Percentiles rank a stretch among this genome's conserved stretches.
Evolutionary conservation across 768 basidiomycete species (phyloP).

Genomic region (Podaxis mareebaensis): DNA sequence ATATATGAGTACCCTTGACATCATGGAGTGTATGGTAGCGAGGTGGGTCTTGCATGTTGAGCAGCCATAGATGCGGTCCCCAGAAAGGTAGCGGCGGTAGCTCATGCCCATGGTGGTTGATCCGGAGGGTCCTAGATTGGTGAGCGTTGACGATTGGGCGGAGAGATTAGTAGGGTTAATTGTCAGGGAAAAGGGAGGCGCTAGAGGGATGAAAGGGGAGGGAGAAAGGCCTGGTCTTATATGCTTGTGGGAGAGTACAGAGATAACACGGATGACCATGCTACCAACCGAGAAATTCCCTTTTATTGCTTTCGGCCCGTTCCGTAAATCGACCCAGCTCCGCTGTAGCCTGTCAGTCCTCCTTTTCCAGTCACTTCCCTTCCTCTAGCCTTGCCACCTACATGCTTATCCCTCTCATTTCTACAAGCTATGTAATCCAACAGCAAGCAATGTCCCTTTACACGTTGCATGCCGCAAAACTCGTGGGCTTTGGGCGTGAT

Average conservation of each 20-base stretch:
- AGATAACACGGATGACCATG: slow-evolving; percentile 21
- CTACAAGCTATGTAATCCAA: background rate
- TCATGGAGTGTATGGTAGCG: slow-evolving; percentile 88
- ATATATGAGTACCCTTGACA: slow-evolving; percentile 67
- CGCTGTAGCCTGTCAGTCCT: slow-evolving; percentile 1
- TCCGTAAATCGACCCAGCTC: slow-evolving; percentile 23
- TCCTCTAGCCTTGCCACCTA: slow-evolving; percentile 1
- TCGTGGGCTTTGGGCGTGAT: background rate
- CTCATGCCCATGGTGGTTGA: slow-evolving; percentile 77
- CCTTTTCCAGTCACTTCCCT: slow-evolving; percentile 2
- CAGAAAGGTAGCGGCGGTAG: slow-evolving; percentile 83
- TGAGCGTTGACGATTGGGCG: slow-evolving; percentile 32
- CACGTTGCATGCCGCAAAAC: background rate
- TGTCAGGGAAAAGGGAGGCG: slow-evolving; percentile 15
- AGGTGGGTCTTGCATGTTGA: slow-evolving; percentile 86
- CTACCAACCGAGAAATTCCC: slow-evolving; percentile 25
- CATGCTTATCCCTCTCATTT: slow-evolving; percentile 10
- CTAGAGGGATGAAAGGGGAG: slow-evolving; percentile 5
- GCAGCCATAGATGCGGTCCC: slow-evolving; percentile 87
- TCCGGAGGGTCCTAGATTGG: slow-evolving; percentile 4
- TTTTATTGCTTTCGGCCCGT: slow-evolving; percentile 21
- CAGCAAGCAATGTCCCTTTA: background rate
- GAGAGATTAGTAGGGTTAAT: slow-evolving; percentile 37
- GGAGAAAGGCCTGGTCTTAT: slow-evolving; percentile 16
- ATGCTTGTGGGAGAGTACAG: slow-evolving; percentile 25